Evolutionary conservation across 257 asterid genomes (phyloP), one percentile per base, ranked within the genome.

Genomic region (Asclepias syriaca): DNA sequence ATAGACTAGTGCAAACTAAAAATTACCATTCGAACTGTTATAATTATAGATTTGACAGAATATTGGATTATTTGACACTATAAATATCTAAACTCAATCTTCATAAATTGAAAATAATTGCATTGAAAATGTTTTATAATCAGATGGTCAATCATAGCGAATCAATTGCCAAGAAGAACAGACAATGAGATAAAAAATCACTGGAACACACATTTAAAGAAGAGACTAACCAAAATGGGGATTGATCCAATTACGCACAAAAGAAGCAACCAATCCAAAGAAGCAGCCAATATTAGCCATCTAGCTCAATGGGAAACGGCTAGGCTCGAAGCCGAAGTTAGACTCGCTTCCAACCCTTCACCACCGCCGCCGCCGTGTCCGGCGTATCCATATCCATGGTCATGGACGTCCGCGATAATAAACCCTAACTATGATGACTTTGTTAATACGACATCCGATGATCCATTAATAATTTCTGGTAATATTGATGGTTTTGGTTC

Each of bases 251-350:
- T 77, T 51, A 81, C 83, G 39, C 82, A 81, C 45, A 81, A 75
- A 65, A 82, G 72, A 45, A 68, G 72, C 12, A 21, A 55, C 27
- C 66, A 45, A 40, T 48, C 40, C 3, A 77, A 78, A 51, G 74
- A 75, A 56, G 75, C 80, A 7, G 79, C 77, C 6, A 78, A 75
- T 46, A 80, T 81, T 18, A 69, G 77, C 71, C 85, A 81, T 21
- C 66, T 69, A 66, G 83, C 83, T 66, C 80, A 81, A 48, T 81
- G 85, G 83, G 85, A 81, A 46, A 78, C 67, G 48, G 83, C 85
- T 58, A 66, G 85, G 27, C 81, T 78, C 0, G 79, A 81, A 78
- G 85, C 85, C 7, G 85, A 81, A 69, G 75, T 73, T 2, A 66
- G 83, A n/a, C 75, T 75, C 5, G 83, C 64, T 39, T 72, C 65